Evolutionary conservation across 345 rosid species (phyloP).

Genomic region (Hirschfeldia incana): DNA sequence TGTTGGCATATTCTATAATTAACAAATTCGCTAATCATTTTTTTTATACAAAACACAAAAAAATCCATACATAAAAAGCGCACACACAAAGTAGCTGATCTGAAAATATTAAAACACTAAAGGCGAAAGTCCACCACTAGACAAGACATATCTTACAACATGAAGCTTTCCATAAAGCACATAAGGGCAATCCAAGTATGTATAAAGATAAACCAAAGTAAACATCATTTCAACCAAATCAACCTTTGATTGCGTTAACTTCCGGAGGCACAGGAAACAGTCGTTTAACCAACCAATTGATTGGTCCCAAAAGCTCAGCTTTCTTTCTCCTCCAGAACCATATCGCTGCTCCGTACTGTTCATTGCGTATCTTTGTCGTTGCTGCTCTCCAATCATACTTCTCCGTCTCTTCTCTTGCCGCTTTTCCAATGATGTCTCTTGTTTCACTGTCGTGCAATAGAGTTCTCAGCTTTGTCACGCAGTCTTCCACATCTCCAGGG

Average conservation of each 20-base stretch:
- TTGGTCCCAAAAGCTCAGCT: conserved; percentile 68
- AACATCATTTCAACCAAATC: neutral
- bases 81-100: neutral
- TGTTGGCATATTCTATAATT: too few relatives aligned
- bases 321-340: conserved; percentile 96
- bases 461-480: conserved; percentile 64
- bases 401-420: conserved; percentile 86
- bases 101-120: neutral
- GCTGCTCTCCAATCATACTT: conserved; percentile 97
- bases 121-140: neutral
- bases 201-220: neutral
- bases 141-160: neutral
- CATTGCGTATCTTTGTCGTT: conserved; percentile 78
- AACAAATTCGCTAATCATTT: neutral
- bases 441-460: conserved; percentile 53
- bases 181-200: neutral
- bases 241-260: conserved; percentile 22
- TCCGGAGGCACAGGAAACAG: conserved; percentile 72
- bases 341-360: conserved; percentile 90
- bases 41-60: neutral
- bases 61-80: neutral
- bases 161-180: neutral
- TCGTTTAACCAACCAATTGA: conserved; percentile 68
- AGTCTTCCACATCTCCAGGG: conserved; percentile 89
- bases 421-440: conserved; percentile 77